These are phyloP conservation scores for Arthrobotrys pseudoclavata DNA, from an alignment of 2,329 filamentous ascomycete species.

Conservation along the genomic window DNA sequence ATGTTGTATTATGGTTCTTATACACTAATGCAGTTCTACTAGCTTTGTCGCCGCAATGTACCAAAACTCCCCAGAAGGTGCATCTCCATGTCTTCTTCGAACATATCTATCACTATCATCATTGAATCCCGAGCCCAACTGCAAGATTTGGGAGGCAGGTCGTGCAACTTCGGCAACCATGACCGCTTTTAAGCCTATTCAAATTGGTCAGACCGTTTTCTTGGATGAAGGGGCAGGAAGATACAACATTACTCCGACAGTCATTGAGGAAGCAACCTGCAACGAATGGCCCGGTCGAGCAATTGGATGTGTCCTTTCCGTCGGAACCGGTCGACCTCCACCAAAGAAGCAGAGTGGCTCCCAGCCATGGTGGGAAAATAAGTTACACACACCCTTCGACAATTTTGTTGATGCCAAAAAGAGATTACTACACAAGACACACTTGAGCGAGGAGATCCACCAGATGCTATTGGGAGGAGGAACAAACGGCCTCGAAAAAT, in stretches of 20 bases:
- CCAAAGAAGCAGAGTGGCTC: slow-evolving; percentile 73
- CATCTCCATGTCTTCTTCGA: slow-evolving; percentile 80
- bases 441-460: slow-evolving; percentile 92
- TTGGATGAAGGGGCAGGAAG: slow-evolving; percentile 92
- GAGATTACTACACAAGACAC: slow-evolving; percentile 88
- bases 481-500: slow-evolving; percentile 67
- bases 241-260: slow-evolving; percentile 88
- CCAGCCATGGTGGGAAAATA: slow-evolving; percentile 93
- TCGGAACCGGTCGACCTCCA: slow-evolving; percentile 89
- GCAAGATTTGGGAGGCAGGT: slow-evolving; percentile 96
- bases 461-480: slow-evolving; percentile 66
- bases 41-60: slow-evolving; percentile 83
- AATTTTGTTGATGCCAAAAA: slow-evolving; percentile 91
- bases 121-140: slow-evolving; percentile 78
- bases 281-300: slow-evolving; percentile 90
- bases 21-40: slow-evolving; percentile 10
- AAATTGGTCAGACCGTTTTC: slow-evolving; percentile 92
- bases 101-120: slow-evolving; percentile 83
- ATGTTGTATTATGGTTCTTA: background rate
- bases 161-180: slow-evolving; percentile 93
- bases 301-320: slow-evolving; percentile 88
- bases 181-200: slow-evolving; percentile 94
- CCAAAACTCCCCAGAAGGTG: slow-evolving; percentile 80
- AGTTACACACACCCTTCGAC: slow-evolving; percentile 73
- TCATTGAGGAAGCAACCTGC: slow-evolving; percentile 88